These are phyloP conservation scores for Saccharomycopsis sp. DNA, from an alignment of 805 yeast genomes.

Conservation along the genomic window DNA sequence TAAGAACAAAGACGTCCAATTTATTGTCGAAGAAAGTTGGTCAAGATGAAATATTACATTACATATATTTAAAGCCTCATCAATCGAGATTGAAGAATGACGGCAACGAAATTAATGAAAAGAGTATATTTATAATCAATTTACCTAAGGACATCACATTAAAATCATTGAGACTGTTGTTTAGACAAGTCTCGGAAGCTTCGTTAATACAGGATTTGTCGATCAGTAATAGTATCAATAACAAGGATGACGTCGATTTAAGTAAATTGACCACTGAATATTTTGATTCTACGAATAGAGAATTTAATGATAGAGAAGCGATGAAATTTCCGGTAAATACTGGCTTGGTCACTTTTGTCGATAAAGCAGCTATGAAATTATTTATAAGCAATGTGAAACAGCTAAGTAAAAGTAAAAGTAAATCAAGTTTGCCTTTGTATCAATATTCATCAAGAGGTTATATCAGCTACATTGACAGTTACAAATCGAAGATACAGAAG, in stretches of 20 bases:
- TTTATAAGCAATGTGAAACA: constrained; percentile 60
- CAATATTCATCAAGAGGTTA: constrained; percentile 33
- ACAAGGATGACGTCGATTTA: constrained; percentile 11
- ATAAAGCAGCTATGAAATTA: constrained; percentile 55
- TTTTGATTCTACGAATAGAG: constrained; percentile 36
- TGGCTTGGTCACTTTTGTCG: constrained; percentile 69
- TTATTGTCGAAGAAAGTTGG: constrained; percentile 16
- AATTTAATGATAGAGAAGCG: constrained; percentile 26
- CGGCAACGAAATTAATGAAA: constrained; percentile 38
- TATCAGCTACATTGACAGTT: constrained; percentile 37
- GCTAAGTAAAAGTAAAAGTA: constrained; percentile 25
- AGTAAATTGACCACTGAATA: constrained; percentile 27
- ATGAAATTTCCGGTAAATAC: constrained; percentile 63
- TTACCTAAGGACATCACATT: constrained; percentile 53
- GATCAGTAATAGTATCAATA: constrained; percentile 5
- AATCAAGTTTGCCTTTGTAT: constrained; percentile 26
- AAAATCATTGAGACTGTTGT: constrained; percentile 46
- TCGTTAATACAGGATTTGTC: constrained; percentile 50
- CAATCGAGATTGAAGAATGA: constrained; percentile 26
- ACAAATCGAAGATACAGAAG: constrained; percentile 37
- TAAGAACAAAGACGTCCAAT: constrained; percentile 32
- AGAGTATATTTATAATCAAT: constrained; percentile 70
- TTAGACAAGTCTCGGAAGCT: constrained; percentile 54
- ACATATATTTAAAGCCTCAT: constrained; percentile 62
- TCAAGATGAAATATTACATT: constrained; percentile 38